A percentile compares a stretch with the other conserved stretches of the same genome.
Evolutionary conservation across 768 basidiomycete species (phyloP).

Genomic region (Neoboletus brunneissimus): DNA sequence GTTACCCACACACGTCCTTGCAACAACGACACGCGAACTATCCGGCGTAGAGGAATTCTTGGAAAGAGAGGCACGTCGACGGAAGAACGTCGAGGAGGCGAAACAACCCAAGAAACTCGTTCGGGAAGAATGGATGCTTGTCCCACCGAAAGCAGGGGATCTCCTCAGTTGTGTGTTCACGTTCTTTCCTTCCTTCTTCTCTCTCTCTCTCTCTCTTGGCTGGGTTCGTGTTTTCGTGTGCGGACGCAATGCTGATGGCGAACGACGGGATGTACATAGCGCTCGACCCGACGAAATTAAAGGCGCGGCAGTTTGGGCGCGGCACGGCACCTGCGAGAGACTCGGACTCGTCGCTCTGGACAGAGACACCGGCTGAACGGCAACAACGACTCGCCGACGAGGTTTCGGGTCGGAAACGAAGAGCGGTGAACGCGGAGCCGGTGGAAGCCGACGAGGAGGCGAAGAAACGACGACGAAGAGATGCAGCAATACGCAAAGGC

Average conservation of each 20-base stretch:
- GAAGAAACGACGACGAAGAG: conserved; percentile 57
- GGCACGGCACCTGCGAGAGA: conserved; percentile 40
- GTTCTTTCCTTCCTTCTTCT: too few relatives aligned
- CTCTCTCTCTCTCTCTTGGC: not conserved
- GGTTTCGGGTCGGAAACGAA: conserved; percentile 84
- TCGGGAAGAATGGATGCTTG: conserved; percentile 98
- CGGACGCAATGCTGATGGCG: not conserved
- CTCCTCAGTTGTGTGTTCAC: conserved; percentile 73
- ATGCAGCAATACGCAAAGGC: conserved; percentile 64
- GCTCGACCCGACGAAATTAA: conserved; percentile 84
- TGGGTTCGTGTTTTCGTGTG: not conserved
- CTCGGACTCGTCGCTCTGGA: conserved; percentile 79
- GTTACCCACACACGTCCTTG: conserved; percentile 43
- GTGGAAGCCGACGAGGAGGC: conserved; percentile 38
- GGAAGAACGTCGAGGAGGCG: conserved; percentile 75
- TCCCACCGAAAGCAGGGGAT: conserved; percentile 81
- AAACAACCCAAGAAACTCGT: conserved; percentile 72
- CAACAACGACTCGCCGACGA: conserved; percentile 93
- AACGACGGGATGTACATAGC: conserved; percentile 40
- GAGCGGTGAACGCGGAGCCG: conserved; percentile 52
- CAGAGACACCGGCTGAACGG: conserved; percentile 92
- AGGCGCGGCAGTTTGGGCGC: conserved; percentile 76
- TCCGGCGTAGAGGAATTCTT: conserved; percentile 81
- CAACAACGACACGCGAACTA: conserved; percentile 37
- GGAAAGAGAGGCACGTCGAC: conserved; percentile 77